Conservation (phyloP, 2,329 filamentous ascomycete genomes). For the Colletotrichum noveboracense region DNA sequence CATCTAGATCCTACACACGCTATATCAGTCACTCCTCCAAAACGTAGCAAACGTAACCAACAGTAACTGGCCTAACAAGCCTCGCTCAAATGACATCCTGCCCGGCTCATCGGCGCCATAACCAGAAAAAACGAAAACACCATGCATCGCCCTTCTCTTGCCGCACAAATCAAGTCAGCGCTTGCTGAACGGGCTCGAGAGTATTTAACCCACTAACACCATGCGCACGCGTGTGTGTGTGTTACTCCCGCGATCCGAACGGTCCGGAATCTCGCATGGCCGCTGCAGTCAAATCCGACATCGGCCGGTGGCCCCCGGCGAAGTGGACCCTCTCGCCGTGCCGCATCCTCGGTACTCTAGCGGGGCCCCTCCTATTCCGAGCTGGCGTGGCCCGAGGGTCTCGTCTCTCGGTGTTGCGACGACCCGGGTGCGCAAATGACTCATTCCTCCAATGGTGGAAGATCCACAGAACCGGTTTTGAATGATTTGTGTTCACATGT, state of each 20-base stretch:
- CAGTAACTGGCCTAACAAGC: background rate
- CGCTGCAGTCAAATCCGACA: background rate
- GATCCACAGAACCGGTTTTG: background rate
- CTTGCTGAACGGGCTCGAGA: background rate
- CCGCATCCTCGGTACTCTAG: background rate
- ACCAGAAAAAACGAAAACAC: background rate
- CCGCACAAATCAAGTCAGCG: background rate
- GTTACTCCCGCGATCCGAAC: background rate
- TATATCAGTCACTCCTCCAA: background rate
- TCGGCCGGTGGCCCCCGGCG: slow-evolving; percentile 1
- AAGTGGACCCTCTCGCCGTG: background rate
- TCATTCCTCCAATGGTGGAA: background rate
- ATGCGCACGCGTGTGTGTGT: background rate
- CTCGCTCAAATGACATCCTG: background rate
- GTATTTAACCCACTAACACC: background rate
- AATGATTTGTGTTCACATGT: background rate
- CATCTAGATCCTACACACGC: background rate
- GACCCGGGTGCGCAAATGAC: background rate
- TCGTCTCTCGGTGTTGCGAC: background rate
- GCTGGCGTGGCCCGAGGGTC: background rate
- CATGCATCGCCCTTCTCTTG: background rate
- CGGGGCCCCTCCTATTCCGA: background rate
- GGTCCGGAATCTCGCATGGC: background rate
- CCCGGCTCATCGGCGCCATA: background rate
- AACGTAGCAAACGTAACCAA: background rate